Conservation (phyloP, 345 rosid species). For the sweet orange (Citrus sinensis) region DVS_A1.0 CM039165.1:36208001-36208500, state of each 20-base stretch:
- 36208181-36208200: too few relatives aligned
- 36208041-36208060: too few relatives aligned
- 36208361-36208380: not conserved
- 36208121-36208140: too few relatives aligned
- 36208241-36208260: too few relatives aligned
- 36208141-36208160: accelerated
- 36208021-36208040: too few relatives aligned
- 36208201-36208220: not conserved
- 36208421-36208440: not conserved
- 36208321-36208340: not conserved
- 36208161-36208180: too few relatives aligned
- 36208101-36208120: too few relatives aligned
- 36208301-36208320: not conserved
- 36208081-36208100: accelerated
- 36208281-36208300: not conserved
- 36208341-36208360: not conserved
- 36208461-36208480: not conserved
- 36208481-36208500: not conserved
- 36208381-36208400: not conserved
- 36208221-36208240: not conserved
- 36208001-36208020: too few relatives aligned
- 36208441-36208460: not conserved
- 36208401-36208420: not conserved
- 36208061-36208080: too few relatives aligned
- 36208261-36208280: not conserved